These are phyloP conservation scores for Davidsoniella australis DNA, from an alignment of 2,329 filamentous ascomycete species.

Conservation along the genomic window DNA sequence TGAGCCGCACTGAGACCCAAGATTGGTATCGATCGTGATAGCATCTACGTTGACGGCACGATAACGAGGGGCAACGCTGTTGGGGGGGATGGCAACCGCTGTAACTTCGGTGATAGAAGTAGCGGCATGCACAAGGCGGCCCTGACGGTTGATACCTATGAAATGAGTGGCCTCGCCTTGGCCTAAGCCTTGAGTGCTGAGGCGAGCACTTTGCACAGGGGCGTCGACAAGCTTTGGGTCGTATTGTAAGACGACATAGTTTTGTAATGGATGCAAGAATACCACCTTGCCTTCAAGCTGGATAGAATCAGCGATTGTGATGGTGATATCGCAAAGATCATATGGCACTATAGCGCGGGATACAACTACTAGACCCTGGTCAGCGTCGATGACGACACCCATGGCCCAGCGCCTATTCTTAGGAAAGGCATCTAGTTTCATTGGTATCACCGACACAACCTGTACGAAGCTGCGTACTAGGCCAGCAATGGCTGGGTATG, in stretches of 20 bases:
- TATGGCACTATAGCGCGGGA: conserved; percentile 90
- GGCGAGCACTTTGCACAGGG: conserved; percentile 72
- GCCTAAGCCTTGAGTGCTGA: conserved; percentile 67
- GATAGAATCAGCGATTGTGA: conserved; percentile 93
- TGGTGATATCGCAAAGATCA: conserved; percentile 86
- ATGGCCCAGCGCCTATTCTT: conserved; percentile 89
- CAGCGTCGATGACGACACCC: conserved; percentile 91
- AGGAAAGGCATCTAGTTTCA: conserved; percentile 96
- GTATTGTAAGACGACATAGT: conserved; percentile 91
- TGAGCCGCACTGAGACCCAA: conserved; percentile 82
- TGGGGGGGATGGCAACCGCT: conserved; percentile 88
- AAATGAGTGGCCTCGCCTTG: conserved; percentile 93
- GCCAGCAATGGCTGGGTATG: conserved; percentile 78
- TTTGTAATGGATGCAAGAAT: conserved; percentile 91
- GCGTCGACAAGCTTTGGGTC: conserved; percentile 86
- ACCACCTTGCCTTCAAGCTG: conserved; percentile 87
- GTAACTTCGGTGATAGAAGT: conserved; percentile 95
- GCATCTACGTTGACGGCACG: conserved; percentile 91
- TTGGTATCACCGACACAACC: conserved; percentile 78
- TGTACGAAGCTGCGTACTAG: conserved; percentile 90
- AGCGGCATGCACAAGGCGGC: conserved; percentile 80
- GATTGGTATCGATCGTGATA: conserved; percentile 86
- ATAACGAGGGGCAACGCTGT: conserved; percentile 78
- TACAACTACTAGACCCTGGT: conserved; percentile 86
- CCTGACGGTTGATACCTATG: conserved; percentile 94